Evolutionary conservation across 176 grass and related monocot genomes (phyloP).

Genomic region (Oryza glaberrima): DNA sequence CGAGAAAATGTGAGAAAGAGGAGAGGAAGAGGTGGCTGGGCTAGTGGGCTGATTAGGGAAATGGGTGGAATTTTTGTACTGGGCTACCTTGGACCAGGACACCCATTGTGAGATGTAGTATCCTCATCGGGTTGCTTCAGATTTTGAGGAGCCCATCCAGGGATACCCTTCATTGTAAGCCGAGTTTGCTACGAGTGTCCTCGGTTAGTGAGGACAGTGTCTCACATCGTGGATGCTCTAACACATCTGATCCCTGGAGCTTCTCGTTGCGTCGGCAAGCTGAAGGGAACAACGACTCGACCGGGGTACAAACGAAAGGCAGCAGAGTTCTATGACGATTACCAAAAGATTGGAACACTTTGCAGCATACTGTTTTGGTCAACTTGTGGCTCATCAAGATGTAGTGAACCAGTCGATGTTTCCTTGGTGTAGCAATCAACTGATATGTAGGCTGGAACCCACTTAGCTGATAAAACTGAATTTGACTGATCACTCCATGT

Average conservation of each 20-base stretch:
- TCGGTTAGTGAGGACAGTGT: too few species aligned
- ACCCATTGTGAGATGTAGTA: too few species aligned
- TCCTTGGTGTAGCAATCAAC: not conserved
- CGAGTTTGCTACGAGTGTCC: too few species aligned
- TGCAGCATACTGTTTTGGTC: conserved; percentile 2
- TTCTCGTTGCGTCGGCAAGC: conserved; percentile 3
- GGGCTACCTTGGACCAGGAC: too few species aligned
- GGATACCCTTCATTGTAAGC: too few species aligned
- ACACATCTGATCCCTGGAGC: not conserved
- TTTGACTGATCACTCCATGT: not conserved
- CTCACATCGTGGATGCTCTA: not conserved
- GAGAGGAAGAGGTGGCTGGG: too few species aligned
- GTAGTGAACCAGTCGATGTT: not conserved
- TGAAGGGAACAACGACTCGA: not conserved
- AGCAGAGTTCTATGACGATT: not conserved
- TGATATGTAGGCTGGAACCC: conserved; percentile 31
- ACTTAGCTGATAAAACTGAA: conserved; percentile 14
- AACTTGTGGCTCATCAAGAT: conserved; percentile 16
- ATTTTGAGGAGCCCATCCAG: too few species aligned
- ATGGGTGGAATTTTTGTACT: too few species aligned
- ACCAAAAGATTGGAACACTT: not conserved
- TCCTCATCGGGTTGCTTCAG: too few species aligned
- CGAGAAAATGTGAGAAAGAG: too few species aligned
- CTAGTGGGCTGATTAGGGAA: too few species aligned
- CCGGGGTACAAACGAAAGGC: not conserved